Evolutionary conservation across 2,329 filamentous ascomycete genomes (phyloP).

Genomic region (Ophiostoma piceae): DNA sequence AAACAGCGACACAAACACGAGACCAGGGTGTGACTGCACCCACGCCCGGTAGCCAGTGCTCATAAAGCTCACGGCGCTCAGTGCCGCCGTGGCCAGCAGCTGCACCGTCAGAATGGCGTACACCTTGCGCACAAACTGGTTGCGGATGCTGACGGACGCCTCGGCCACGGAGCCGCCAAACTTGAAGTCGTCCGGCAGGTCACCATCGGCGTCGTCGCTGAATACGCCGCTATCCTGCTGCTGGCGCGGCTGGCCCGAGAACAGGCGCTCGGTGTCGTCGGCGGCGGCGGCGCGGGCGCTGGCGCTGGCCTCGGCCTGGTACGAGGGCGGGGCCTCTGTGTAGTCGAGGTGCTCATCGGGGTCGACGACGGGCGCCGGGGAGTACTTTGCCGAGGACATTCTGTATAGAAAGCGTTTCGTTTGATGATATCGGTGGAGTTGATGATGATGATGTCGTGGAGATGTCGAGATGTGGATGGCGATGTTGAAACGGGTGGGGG

Average conservation of each 20-base stretch:
- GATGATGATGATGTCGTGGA: neutral
- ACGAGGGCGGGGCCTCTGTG: constrained; percentile 77
- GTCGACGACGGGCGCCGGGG: constrained; percentile 77
- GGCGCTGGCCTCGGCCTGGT: constrained; percentile 49
- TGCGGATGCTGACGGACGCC: constrained; percentile 89
- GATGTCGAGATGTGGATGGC: neutral
- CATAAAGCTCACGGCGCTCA: constrained; percentile 83
- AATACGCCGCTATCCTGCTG: constrained; percentile 59
- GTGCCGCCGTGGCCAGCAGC: constrained; percentile 72
- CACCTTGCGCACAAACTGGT: constrained; percentile 95
- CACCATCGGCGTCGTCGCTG: constrained; percentile 48
- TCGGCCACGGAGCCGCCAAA: constrained; percentile 92
- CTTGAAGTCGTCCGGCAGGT: constrained; percentile 97
- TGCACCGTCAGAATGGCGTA: constrained; percentile 97
- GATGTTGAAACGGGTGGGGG: neutral
- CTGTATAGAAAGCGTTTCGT: neutral
- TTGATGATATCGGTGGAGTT: neutral
- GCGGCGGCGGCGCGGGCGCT: constrained; percentile 50
- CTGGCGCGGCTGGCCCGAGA: constrained; percentile 63
- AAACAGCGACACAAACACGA: constrained; percentile 83
- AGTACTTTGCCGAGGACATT: constrained; percentile 66
- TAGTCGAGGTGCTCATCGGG: constrained; percentile 64
- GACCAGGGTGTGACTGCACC: constrained; percentile 77
- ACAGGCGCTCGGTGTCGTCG: constrained; percentile 51
- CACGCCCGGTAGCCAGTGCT: constrained; percentile 71